Conservation (phyloP, 257 asterid species). For the Solanum chaucha region DNA sequence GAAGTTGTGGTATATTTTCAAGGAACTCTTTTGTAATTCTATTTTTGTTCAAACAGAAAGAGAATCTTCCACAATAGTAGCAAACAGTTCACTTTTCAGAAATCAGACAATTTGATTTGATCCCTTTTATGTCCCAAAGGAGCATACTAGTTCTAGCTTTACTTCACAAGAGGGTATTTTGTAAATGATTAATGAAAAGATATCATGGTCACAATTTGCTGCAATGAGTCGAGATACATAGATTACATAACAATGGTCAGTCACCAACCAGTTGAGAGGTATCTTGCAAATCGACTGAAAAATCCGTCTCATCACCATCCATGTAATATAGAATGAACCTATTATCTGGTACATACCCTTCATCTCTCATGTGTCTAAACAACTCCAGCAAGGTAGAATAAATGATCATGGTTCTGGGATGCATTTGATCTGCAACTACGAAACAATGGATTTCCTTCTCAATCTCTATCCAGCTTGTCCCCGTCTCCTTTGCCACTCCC, state of each 20-base stretch:
- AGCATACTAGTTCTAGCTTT: background rate
- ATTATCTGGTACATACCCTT: slow-evolving; percentile 24
- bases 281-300: background rate
- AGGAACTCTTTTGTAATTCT: background rate
- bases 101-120: background rate
- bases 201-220: background rate
- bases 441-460: slow-evolving; percentile 50
- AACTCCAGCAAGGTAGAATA: slow-evolving; percentile 20
- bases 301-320: background rate
- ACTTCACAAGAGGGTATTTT: background rate
- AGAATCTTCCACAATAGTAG: background rate
- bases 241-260: background rate
- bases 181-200: too few relatives aligned
- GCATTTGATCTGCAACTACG: slow-evolving; percentile 66
- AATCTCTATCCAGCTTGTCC: slow-evolving; percentile 74
- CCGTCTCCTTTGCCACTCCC: slow-evolving; percentile 54
- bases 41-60: background rate
- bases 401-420: slow-evolving; percentile 33
- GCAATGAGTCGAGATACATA: background rate
- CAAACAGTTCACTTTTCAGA: background rate
- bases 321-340: background rate
- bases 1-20: background rate
- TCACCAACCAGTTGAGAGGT: background rate
- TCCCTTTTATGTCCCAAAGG: background rate
- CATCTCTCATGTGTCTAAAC: slow-evolving; percentile 58